Conservation (phyloP, 2,329 filamentous ascomycete species). For the Lecanicillium sp. region DNA sequence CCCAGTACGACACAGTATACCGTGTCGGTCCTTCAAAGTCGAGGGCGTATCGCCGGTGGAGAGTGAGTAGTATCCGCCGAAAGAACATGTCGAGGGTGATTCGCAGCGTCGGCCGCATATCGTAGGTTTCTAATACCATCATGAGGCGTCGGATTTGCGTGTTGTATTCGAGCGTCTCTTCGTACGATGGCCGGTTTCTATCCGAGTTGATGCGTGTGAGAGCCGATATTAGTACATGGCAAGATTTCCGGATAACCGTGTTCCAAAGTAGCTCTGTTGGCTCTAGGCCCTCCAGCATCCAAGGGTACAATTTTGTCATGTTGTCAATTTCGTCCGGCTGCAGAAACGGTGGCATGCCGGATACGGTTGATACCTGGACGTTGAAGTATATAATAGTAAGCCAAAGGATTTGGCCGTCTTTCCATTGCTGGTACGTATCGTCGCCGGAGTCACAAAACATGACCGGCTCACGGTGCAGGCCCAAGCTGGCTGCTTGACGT, state of each 20-base stretch:
- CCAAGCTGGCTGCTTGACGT: constrained; percentile 7
- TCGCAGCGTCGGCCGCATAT: constrained; percentile 1
- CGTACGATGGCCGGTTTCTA: constrained; percentile 6
- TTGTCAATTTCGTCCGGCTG: constrained; percentile 1
- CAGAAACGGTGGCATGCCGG: constrained; percentile 8
- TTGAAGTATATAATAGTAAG: constrained; percentile 9
- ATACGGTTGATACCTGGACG: constrained; percentile 7
- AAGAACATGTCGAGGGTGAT: constrained; percentile 9
- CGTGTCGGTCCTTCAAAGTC: constrained; percentile 4
- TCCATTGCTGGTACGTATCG: constrained; percentile 3
- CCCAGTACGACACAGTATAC: constrained; percentile 10
- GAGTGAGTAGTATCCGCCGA: constrained; percentile 8
- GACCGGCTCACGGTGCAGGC: constrained; percentile 5
- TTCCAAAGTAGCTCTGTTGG: not conserved
- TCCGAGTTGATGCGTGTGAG: constrained; percentile 7
- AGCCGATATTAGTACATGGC: constrained; percentile 5
- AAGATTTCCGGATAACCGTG: constrained; percentile 4
- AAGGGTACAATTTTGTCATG: not conserved
- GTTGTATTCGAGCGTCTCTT: constrained; percentile 10
- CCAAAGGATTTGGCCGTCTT: constrained; percentile 6
- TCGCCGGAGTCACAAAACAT: not conserved
- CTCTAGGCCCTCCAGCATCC: not conserved
- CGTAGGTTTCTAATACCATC: not conserved
- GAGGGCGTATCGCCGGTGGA: constrained; percentile 9
- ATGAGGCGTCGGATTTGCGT: constrained; percentile 6